Evolutionary conservation across 192 early-diverging fungal genomes (phyloP).

Genomic region (Backusella sp.): DNA sequence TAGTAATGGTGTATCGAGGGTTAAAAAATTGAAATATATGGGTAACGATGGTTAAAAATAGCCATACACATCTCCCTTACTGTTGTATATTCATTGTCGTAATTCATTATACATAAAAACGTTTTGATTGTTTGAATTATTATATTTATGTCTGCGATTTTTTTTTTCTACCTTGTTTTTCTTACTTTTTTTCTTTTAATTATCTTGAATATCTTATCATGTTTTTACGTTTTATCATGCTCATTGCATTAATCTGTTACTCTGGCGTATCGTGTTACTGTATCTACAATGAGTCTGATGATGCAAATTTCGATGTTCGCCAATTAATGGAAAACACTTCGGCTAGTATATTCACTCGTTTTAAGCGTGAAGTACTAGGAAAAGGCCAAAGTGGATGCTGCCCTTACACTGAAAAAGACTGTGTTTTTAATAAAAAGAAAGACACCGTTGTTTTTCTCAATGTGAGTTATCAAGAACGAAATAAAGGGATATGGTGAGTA

Average conservation of each 20-base stretch:
- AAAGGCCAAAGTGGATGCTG: neutral
- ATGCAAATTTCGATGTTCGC: neutral
- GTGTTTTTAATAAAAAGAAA: neutral
- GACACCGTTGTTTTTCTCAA: neutral
- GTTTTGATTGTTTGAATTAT: neutral
- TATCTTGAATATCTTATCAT: neutral
- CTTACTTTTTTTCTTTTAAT: neutral
- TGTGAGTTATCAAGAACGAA: neutral
- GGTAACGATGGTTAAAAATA: constrained; percentile 4
- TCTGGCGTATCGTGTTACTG: neutral
- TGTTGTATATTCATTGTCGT: neutral
- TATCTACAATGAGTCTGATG: neutral
- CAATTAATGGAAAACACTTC: neutral
- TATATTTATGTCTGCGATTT: neutral
- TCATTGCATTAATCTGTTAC: neutral
- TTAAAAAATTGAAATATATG: constrained; percentile 20
- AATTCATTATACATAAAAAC: neutral
- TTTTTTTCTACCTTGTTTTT: neutral
- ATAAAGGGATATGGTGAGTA: too few relatives aligned
- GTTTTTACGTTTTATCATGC: neutral
- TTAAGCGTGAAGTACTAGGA: neutral
- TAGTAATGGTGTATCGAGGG: constrained; percentile 8
- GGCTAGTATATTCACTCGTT: neutral
- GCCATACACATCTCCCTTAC: neutral
- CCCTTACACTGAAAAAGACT: neutral